Base-by-base conservation (phyloP, 2,329 filamentous ascomycete genomes). In the Mariannaea sp. region DNA sequence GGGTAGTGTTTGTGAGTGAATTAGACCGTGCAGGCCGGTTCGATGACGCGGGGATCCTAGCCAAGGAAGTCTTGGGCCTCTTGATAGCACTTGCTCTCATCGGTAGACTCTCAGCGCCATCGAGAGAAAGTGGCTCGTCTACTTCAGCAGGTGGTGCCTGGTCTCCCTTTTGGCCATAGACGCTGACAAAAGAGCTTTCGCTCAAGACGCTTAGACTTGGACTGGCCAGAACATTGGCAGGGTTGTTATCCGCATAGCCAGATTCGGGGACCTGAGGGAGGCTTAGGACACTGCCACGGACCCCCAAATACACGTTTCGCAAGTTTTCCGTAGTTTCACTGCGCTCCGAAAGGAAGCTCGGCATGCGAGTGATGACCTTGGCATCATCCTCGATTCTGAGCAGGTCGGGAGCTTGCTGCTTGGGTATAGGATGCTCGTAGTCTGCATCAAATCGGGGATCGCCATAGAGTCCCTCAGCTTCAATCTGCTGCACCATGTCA, bases 181-280 rank as follows among this genome's bases (percentile, higher is more conserved):
- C 74, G 60, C 85, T 88, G 17, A 81, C 61, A 61, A 88, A 87
- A 0, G 85, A 88, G 65, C 84, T 87, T 67, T 88, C 84, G 59
- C 85, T 88, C 56, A 88, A 69, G 10, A 87, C 75, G 58, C 85
- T 88, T 43, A 88, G 70, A 27, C 78, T 80, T 3, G 85, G 85
- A 59, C 84, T 88, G 22, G 74, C 75, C 53, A 82, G 64, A 36
- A 73, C 75, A 22, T 65, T 73, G 67, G 19, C 50, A 4, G 53
- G 60, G 36, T 55, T 56, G 14, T 55, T 56, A 27, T 66, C 61
- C 17, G 45, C 48, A 24, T 65, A 52, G 3, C 56, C 51, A 39
- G 70, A 70, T 41, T 81, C 79, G 0, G 71, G 71, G 27, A 79
- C 67, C 16, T 77, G 77, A 1, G 80, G 76, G 20, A 85, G 66